phyloP scores from a whole-genome alignment of 768 basidiomycete species.

The Hygrocybe coccinea region DNA sequence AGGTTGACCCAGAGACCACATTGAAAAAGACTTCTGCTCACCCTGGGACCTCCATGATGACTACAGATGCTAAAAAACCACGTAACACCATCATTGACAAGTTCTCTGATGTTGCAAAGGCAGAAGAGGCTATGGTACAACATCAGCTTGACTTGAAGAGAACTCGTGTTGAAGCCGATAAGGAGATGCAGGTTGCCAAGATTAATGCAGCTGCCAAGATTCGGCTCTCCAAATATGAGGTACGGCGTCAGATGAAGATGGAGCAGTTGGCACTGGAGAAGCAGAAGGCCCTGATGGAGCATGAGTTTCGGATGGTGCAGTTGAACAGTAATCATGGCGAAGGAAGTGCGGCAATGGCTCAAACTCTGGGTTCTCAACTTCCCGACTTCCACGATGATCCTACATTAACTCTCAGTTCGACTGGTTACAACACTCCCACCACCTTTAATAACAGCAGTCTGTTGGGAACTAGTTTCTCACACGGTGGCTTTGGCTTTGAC shows the following conservation, averaged over 20 bases:
- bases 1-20: background rate
- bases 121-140: conserved; percentile 14
- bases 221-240: background rate
- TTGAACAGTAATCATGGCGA: background rate
- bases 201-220: background rate
- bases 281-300: background rate
- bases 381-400: background rate
- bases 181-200: conserved; percentile 2
- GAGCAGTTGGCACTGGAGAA: background rate
- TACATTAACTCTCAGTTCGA: background rate
- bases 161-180: conserved; percentile 1
- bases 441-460: background rate
- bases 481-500: too few relatives aligned
- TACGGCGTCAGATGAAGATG: background rate
- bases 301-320: background rate
- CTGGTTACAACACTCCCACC: background rate
- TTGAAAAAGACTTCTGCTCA: conserved; percentile 12
- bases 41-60: background rate
- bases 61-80: background rate
- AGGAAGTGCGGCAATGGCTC: background rate
- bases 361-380: background rate
- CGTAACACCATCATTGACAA: background rate
- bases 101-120: conserved; percentile 8
- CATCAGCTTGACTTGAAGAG: conserved; percentile 6
- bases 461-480: background rate